Evolutionary conservation across 495 filamentous ascomycete species (phyloP).

Genomic region (Aspergillus cristatus): DNA sequence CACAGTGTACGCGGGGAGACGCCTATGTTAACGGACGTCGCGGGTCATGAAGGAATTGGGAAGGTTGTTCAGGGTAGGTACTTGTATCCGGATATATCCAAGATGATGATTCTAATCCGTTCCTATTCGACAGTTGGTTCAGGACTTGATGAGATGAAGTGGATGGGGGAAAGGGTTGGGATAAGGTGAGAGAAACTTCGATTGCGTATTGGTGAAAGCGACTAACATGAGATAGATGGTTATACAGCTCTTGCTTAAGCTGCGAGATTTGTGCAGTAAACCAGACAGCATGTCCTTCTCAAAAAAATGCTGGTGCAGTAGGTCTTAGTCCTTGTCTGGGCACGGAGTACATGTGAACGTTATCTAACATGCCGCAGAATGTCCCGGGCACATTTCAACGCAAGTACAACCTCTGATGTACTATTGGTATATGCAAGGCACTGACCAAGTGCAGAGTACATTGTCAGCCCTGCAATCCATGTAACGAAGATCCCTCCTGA

Average conservation of each 20-base stretch:
- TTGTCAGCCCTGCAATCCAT: conserved; percentile 32
- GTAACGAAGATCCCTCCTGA: conserved; percentile 28
- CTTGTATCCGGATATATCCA: neutral
- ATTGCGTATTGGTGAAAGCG: neutral
- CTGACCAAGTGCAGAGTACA: conserved; percentile 21
- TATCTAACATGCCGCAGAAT: conserved; percentile 18
- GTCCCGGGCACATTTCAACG: conserved; percentile 39
- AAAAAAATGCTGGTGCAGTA: conserved; percentile 37
- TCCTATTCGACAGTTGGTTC: conserved; percentile 16
- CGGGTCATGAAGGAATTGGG: conserved; percentile 37
- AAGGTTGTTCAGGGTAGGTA: conserved; percentile 25
- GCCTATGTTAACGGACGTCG: conserved; percentile 37
- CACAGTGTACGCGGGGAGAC: conserved; percentile 37
- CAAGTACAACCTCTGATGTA: conserved; percentile 6
- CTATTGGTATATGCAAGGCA: neutral
- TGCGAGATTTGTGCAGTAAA: conserved; percentile 41
- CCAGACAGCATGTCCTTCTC: conserved; percentile 34
- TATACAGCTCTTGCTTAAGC: conserved; percentile 33
- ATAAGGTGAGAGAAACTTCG: conserved; percentile 21
- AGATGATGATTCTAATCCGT: neutral
- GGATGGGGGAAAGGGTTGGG: conserved; percentile 29
- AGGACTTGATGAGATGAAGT: conserved; percentile 18
- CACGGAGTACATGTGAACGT: too few relatives aligned
- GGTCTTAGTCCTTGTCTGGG: conserved; percentile 1
- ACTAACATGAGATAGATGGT: conserved; percentile 22